Evolutionary conservation across 1,139 yeast genomes (phyloP).

Genomic region (Magnusiomyces paraingens): DNA sequence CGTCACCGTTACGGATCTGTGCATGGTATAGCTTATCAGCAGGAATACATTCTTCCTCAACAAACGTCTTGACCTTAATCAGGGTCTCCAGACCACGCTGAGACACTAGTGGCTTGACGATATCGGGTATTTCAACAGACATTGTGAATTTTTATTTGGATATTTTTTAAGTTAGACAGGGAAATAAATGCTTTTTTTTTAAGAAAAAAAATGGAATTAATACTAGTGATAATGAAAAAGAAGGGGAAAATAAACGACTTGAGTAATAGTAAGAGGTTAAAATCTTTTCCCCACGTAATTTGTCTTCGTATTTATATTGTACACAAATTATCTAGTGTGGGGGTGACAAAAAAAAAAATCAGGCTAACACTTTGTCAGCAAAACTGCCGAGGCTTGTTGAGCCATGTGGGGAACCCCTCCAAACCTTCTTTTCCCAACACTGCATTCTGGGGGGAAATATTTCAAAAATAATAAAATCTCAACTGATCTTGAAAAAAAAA

Average conservation of each 20-base stretch:
- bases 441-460: too few species aligned
- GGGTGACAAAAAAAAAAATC: background rate
- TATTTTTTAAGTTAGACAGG: background rate
- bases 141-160: constrained; percentile 10
- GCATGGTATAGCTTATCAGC: constrained; percentile 47
- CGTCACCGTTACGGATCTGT: constrained; percentile 37
- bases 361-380: too few species aligned
- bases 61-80: constrained; percentile 46
- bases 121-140: constrained; percentile 34
- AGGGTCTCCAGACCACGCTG: constrained; percentile 49
- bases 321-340: background rate
- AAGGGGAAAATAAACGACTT: background rate
- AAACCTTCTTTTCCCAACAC: too few species aligned
- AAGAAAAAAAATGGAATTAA: too few species aligned
- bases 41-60: constrained; percentile 55
- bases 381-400: too few species aligned
- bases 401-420: too few species aligned
- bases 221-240: background rate
- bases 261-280: too few species aligned
- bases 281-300: too few species aligned
- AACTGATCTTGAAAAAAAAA: too few species aligned
- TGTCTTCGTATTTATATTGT: background rate
- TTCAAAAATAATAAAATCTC: too few species aligned
- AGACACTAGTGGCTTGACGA: constrained; percentile 38
- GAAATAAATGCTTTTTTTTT: too few species aligned